Evolutionary conservation across 495 filamentous ascomycete genomes (phyloP), one percentile per base, ranked within the genome.

Genomic region (Penicillium cinerascens): DNA sequence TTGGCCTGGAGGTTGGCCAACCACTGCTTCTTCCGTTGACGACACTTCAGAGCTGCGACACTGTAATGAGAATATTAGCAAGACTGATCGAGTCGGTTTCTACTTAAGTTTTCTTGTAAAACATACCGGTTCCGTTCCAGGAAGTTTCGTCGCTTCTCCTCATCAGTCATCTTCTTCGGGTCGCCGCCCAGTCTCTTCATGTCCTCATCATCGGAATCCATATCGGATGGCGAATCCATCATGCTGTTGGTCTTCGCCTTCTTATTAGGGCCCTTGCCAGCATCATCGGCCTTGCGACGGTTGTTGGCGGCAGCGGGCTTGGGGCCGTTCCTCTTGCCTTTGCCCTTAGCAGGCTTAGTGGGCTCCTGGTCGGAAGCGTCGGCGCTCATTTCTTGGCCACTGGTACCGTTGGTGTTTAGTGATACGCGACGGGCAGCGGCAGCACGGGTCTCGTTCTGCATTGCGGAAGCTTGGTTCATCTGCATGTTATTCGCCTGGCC

Each of bases 1-100:
- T 98, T 98, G 20, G 81, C 82, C 69, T 98, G 93, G 2, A 98
- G 80, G 64, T 96, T 98, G 15, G 89, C 88, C 40, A 98, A 83
- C 93, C 93, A 98, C 66, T 97, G 93, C 76, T 98, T 98, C 78
- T 98, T 98, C 6, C 93, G 85, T 68, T 98, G 93, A 49, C 93
- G 87, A 74, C 93, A 98, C 69, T 98, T 98, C 44, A 98, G 76
- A 21, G 93, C 93, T 35, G 93, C 93, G 57, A 98, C 90, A 66
- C 93, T 97, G 8, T 37, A n/a, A n/a, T n/a, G n/a, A n/a, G 16
- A 33, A 18, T 36, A 50, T 71, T 56, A 71, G 63, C 29, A 50
- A 20, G 29, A 3, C 11, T 33, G 8, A 13, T 13, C 3, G 4
- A 11, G 6, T 6, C 22, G 22, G 22, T 23, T 23, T 23, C 22